Base-by-base conservation (phyloP, 192 early-diverging fungal genomes). In the Backusella liffmaniae region DNA sequence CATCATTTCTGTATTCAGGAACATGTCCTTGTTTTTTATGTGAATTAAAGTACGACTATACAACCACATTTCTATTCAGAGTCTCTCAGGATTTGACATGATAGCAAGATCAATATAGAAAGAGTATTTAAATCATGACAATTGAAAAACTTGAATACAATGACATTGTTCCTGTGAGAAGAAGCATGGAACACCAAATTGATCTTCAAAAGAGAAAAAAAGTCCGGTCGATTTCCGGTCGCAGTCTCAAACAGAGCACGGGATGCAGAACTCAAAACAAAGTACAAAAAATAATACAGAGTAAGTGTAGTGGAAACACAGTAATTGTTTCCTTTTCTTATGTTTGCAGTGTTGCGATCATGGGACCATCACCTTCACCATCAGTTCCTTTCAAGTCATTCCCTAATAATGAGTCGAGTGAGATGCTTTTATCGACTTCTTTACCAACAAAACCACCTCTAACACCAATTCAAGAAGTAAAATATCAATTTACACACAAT, bases 311-410 rank as follows among this genome's bases (percentile, higher is more conserved):
- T n/a, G n/a, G 53, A 56, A 26, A 21, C 53, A 56, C 53, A 56
- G 53, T 56, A 56, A 56, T 56, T 56, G 53, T 8, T 56, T 23
- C 53, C 10, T 56, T 56, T 21, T 39, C 21, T 21, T 56, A 21
- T 21, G 18, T 56, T 21, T n/a, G 53, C 53, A 21, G 18, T 56
- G 21, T n/a, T 21, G 53, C 53, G 53, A 56, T 56, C 53, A 70
- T 70, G 69, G 41, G 69, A 44, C 69, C 69, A 42, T 70, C 69
- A 70, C 69, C 69, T 70, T 41, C 69, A 70, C 36, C 26, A 70
- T 30, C 41, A 70, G 69, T 70, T 41, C 69, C 69, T 15, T 32
- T 39, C 26, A 37, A 44, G 39, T 42, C 37, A 70, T 70, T 39
- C 13, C 37, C 23, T 46, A 37, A 37, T 3, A 30, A 70, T 70